Percentiles rank a stretch among this genome's conserved stretches.
These are phyloP conservation scores for Scleromitrula shiraiana DNA, from an alignment of 2,329 filamentous ascomycete genomes.

Conservation along the genomic window DNA sequence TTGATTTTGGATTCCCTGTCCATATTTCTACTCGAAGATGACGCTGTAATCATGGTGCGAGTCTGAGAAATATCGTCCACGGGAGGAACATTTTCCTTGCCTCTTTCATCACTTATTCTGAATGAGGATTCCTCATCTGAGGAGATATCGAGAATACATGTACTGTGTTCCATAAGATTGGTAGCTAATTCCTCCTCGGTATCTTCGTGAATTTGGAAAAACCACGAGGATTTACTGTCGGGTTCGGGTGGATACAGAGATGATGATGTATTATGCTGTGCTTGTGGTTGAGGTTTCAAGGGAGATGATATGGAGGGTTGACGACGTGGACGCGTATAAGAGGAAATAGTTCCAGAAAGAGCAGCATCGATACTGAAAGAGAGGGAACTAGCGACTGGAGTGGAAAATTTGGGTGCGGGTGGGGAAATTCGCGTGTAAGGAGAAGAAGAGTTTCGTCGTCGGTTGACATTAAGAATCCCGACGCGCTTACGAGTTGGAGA, in stretches of 20 bases:
- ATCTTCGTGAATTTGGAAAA: conserved; percentile 93
- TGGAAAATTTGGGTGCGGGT: conserved; percentile 47
- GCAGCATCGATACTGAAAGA: conserved; percentile 84
- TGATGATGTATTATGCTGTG: neutral
- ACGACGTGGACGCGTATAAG: conserved; percentile 42
- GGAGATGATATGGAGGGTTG: conserved; percentile 15
- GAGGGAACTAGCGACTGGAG: conserved; percentile 36
- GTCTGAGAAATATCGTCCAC: conserved; percentile 55
- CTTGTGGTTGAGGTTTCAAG: neutral
- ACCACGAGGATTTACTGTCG: conserved; percentile 61
- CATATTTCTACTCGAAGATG: conserved; percentile 4
- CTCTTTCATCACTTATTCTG: conserved; percentile 51
- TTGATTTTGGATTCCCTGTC: conserved; percentile 13
- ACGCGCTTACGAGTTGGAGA: conserved; percentile 71
- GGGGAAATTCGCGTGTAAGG: conserved; percentile 64
- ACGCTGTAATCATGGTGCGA: conserved; percentile 18
- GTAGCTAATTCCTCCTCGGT: conserved; percentile 83
- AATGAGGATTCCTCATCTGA: conserved; percentile 67
- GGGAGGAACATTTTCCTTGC: conserved; percentile 93
- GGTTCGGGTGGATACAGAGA: conserved; percentile 33
- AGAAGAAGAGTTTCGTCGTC: conserved; percentile 45
- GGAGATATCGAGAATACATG: conserved; percentile 77
- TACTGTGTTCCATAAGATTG: conserved; percentile 87
- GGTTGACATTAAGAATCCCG: conserved; percentile 60
- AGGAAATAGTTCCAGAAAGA: conserved; percentile 65